These are phyloP conservation scores for Coccomyxa subellipsoidea DNA, from an alignment of 163 green algal genomes.

Conservation along the genomic window DNA sequence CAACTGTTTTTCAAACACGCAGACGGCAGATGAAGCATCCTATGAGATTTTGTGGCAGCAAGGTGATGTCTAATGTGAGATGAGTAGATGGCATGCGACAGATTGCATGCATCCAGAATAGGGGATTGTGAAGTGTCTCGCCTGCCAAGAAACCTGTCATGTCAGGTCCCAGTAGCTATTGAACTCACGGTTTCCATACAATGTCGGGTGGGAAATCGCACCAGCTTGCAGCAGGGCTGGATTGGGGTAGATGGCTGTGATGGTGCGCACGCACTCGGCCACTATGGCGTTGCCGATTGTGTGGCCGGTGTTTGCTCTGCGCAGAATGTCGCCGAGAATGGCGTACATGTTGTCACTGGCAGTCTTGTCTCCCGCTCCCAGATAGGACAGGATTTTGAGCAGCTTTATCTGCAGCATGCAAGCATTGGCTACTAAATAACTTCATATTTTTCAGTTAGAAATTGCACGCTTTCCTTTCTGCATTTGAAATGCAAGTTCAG, in stretches of 20 bases:
- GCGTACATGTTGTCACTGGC: constrained; percentile 82
- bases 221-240: constrained; percentile 67
- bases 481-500: background rate
- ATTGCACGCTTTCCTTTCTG: no score
- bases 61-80: no score
- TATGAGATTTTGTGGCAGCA: no score
- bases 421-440: background rate
- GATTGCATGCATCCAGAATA: no score
- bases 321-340: constrained; percentile 66
- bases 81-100: no score
- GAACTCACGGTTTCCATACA: background rate
- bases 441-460: background rate
- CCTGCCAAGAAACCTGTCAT: no score
- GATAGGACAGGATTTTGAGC: constrained; percentile 79
- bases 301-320: constrained; percentile 50
- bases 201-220: constrained; percentile 4
- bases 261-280: constrained; percentile 85
- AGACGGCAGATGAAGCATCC: no score
- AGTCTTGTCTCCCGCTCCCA: constrained; percentile 74
- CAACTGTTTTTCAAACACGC: no score
- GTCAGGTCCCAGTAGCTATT: background rate
- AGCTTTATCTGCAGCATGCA: constrained; percentile 76
- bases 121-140: no score
- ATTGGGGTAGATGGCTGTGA: constrained; percentile 87
- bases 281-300: constrained; percentile 85